Evolutionary conservation across 352 stramenopile species (phyloP).

Genomic region (Phytophthora macrochlamydospora): DNA sequence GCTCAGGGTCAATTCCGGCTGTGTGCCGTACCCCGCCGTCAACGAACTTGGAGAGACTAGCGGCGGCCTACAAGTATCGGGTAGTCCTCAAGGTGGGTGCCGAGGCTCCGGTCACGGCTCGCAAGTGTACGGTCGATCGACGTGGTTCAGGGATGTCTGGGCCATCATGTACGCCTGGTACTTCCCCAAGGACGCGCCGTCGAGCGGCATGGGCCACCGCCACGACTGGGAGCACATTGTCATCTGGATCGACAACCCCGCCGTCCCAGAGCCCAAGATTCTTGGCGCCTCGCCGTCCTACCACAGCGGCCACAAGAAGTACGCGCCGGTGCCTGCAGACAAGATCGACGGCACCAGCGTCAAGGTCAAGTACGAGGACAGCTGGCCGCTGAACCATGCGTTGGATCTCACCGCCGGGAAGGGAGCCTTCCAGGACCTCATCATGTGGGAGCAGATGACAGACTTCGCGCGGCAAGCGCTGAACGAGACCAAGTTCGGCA

Average conservation of each 20-base stretch:
- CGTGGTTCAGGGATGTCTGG: constrained; percentile 24
- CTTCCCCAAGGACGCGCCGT: constrained; percentile 50
- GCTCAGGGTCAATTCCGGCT: constrained; percentile 6
- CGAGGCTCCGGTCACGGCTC: constrained; percentile 29
- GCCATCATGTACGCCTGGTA: constrained; percentile 49
- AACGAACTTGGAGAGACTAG: constrained; percentile 17
- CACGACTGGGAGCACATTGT: constrained; percentile 51
- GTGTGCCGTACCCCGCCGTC: constrained; percentile 16
- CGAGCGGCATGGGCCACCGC: constrained; percentile 34
- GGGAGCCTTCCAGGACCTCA: constrained; percentile 22
- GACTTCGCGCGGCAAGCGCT: constrained; percentile 23
- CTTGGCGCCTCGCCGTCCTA: constrained; percentile 22
- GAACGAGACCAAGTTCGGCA: constrained; percentile 30
- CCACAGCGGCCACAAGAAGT: constrained; percentile 33
- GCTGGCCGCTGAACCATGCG: constrained; percentile 30
- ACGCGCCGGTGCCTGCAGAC: constrained; percentile 14
- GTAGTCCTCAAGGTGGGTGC: constrained; percentile 16
- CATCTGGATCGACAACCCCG: constrained; percentile 44
- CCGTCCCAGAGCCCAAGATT: constrained; percentile 21
- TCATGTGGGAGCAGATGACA: constrained; percentile 31
- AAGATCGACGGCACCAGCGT: constrained; percentile 22
- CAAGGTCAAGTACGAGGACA: constrained; percentile 30
- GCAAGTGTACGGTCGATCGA: constrained; percentile 35
- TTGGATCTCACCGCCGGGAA: constrained; percentile 16
- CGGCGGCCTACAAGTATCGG: constrained; percentile 15